Base-by-base conservation (phyloP, 1,139 yeast genomes). In the Nakaseomyces glabratus region DNA sequence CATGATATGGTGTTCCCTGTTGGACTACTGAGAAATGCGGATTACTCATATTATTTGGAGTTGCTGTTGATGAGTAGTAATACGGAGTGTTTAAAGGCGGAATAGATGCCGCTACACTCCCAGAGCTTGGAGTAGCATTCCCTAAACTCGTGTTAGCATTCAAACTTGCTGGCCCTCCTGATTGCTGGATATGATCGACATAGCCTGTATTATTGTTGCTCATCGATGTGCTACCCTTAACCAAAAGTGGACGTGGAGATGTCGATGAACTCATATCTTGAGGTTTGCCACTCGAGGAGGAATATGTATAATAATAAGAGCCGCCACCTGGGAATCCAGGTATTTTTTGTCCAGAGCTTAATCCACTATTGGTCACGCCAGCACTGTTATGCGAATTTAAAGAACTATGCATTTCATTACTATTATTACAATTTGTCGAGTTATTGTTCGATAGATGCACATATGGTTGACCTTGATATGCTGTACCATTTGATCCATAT, bases 251-350 rank as follows among this genome's bases (percentile, higher is more conserved):
- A 3, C 18, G 30, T n/a, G 30, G 30, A 18, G 30, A 26, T 26
- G 30, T 17, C 5, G 30, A 26, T 7, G 30, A 9, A 15, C 30
- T 26, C 12, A n/a, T 20, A 3, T 26, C 18, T n/a, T 26, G 30
- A n/a, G n/a, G n/a, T 6, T 26, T 20, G 6, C 10, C 30, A n/a
- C 18, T 26, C 12, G 30, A 17, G 10, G 30, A 15, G 6, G 12
- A 29, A 20, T 32, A 24, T 18, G 28, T 14, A 10, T 32, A 32
- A 24, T 32, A 32, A 16, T 32, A 32, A 16, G 18, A 24, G 13
- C 24, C 19, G 24, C 20, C 20, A 32, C 24, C 24, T 11, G 29
- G 11, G 6, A 20, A n/a, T 14, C 25, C 26, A n/a, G 31, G 20
- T 16, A 26, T 18, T 20, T 12, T 20, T 21, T 20, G 25, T 15